Evolutionary conservation across 306 rosid species (phyloP), one percentile per base, ranked within the genome.

Genomic region (Sicyos baderoa): DNA sequence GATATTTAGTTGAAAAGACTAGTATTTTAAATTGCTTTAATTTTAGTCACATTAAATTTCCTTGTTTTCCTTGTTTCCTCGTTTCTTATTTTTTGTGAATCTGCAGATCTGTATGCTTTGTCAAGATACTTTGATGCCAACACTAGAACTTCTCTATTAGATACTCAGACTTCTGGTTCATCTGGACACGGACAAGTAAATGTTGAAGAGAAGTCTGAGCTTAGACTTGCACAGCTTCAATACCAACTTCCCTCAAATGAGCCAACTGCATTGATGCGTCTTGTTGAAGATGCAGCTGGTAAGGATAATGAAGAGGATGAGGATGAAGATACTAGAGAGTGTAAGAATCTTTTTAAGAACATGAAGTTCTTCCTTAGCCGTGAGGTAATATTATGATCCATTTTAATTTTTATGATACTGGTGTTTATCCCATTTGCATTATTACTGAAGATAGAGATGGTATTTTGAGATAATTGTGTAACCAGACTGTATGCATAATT

Each of bases 191-290:
- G 79, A 53, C 77, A 75, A 75, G 76, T 62, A 42, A 82, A 78
- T 76, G 44, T 70, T 71, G 76, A 82, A 78, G 76, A 76, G 59
- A 74, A 79, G 71, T 89, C 97, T 54, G 94, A 88, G 70, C 78
- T 85, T 68, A 82, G 99, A 71, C 92, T 89, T 75, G 96, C 93
- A 60, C 98, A 92, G 80, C 96, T 92, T 82, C 94, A 93, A 72
- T 91, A 89, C 72, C 97, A 93, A 68, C 99, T 89, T 77, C 88
- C 94, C 76, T 78, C 85, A 19, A 89, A 85, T 81, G 94, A 88
- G 79, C 94, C 99, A 6, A 89, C 91, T 81, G 94, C 94, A 13
- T 74, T 93, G 59, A 93, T 86, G 94, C 82, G 81, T 76, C 96
- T 90, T 61, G 89, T 89, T 69, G 87, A 82, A 74, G 86, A 84